A percentile compares a stretch with the other conserved stretches of the same genome.
Conservation (phyloP, 257 asterid genomes). For the Vinca minor region DNA sequence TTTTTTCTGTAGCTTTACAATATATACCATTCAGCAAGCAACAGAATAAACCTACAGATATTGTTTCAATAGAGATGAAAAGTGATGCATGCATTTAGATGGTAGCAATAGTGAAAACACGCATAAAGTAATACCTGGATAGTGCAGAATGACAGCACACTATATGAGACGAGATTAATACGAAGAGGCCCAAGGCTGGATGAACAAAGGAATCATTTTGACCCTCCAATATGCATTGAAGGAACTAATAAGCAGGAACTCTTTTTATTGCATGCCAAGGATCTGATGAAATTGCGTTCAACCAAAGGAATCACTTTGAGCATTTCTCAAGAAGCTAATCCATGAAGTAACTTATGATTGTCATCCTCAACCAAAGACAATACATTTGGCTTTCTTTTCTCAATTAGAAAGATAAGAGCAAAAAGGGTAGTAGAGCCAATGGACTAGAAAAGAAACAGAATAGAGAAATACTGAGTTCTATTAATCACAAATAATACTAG, state of each 20-base stretch:
- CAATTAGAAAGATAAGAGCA: too few relatives aligned
- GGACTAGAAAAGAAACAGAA: not conserved
- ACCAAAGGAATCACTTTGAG: too few relatives aligned
- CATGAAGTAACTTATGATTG: too few relatives aligned
- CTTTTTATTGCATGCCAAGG: too few relatives aligned
- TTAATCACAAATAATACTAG: conserved; percentile 3
- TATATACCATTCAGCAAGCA: not conserved
- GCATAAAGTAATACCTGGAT: conserved; percentile 47
- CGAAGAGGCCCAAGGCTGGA: conserved; percentile 86
- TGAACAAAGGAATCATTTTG: conserved; percentile 75
- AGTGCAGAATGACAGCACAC: conserved; percentile 66
- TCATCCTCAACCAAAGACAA: too few relatives aligned
- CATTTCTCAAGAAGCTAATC: too few relatives aligned
- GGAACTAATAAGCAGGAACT: conserved; percentile 46
- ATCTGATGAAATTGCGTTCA: too few relatives aligned
- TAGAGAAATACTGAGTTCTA: not conserved
- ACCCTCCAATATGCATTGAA: too few relatives aligned
- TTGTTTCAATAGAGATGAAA: not conserved
- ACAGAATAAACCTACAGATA: not conserved
- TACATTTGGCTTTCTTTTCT: too few relatives aligned
- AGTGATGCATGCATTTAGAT: not conserved
- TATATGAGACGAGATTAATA: conserved; percentile 63
- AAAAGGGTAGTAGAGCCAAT: too few relatives aligned
- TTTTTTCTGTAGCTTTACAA: not conserved
- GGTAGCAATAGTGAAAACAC: not conserved